These are phyloP conservation scores for Pseudotsuga menziesii DNA, from an alignment of 75 land plant genomes.

Conservation along the genomic window DNA sequence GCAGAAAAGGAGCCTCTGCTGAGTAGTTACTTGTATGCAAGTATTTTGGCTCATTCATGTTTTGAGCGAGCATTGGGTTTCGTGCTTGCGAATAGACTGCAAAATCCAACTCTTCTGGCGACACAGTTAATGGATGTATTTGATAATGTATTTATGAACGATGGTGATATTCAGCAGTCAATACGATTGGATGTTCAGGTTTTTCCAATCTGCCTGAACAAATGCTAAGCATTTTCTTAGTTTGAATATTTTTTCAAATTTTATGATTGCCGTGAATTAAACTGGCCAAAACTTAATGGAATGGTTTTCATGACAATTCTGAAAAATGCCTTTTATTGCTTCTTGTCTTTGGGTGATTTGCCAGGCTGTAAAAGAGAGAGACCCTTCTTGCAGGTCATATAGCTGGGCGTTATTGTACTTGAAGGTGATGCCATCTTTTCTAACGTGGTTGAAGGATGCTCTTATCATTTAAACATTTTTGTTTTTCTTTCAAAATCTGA, in stretches of 20 bases:
- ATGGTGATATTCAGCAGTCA: conserved; percentile 58
- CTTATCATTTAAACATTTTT: background rate
- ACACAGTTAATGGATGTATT: conserved; percentile 90
- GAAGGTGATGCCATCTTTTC: conserved; percentile 42
- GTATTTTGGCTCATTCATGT: conserved; percentile 80
- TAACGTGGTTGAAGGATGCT: background rate
- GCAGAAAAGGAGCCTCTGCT: conserved; percentile 89
- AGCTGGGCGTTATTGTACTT: conserved; percentile 74
- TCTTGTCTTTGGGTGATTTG: background rate
- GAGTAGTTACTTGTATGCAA: conserved; percentile 89
- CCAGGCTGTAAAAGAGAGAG: conserved; percentile 89
- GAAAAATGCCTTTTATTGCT: conserved; percentile 1
- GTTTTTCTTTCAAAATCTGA: background rate
- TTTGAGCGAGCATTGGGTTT: conserved; percentile 87
- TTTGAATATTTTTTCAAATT: background rate
- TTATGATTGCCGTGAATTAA: background rate
- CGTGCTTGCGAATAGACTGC: conserved; percentile 83
- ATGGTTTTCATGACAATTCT: background rate
- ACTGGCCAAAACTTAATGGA: background rate
- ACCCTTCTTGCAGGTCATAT: conserved; percentile 86
- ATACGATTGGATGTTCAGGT: conserved; percentile 94
- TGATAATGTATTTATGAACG: conserved; percentile 68
- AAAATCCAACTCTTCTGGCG: conserved; percentile 84
- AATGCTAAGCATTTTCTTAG: background rate
- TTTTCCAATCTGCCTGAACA: background rate